Percentiles rank a stretch among this genome's conserved stretches.
Conservation (phyloP, 1,284 basidiomycete species). For the Microbotryomycetes sp. region DNA sequence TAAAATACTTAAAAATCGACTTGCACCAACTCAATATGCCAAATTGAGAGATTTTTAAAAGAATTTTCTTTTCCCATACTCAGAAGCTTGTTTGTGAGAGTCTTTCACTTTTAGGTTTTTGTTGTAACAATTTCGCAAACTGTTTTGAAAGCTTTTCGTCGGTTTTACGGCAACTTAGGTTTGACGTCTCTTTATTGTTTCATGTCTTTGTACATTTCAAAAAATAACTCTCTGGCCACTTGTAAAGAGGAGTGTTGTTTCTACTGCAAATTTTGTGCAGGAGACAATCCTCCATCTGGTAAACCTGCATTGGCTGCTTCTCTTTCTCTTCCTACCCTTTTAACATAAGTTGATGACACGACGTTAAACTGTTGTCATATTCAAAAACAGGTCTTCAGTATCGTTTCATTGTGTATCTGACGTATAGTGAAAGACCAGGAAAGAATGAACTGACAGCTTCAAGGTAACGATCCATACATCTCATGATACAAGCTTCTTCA, state of each 20-base stretch:
- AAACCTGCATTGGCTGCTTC: conserved; percentile 5
- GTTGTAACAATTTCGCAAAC: not conserved
- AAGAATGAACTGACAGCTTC: conserved; percentile 64
- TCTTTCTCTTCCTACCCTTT: conserved; percentile 24
- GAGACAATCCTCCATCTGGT: not conserved
- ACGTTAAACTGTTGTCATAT: conserved; percentile 17
- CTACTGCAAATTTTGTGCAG: too few relatives aligned
- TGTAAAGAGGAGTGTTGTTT: too few relatives aligned
- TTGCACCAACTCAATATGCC: conserved; percentile 89
- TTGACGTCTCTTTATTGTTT: too few relatives aligned
- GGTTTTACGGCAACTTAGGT: too few relatives aligned
- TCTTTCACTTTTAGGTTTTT: not conserved
- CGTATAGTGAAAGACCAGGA: not conserved
- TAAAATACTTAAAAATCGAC: conserved; percentile 74
- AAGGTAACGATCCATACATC: conserved; percentile 72
- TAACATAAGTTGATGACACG: conserved; percentile 27
- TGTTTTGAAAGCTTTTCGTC: too few relatives aligned
- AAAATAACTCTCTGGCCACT: too few relatives aligned
- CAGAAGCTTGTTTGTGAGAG: too few relatives aligned
- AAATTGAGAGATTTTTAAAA: conserved; percentile 56
- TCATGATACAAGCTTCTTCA: conserved; percentile 69
- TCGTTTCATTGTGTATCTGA: not conserved
- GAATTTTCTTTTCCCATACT: not conserved
- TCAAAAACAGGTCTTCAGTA: too few relatives aligned
- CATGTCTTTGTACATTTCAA: too few relatives aligned